Base-by-base conservation (phyloP, 352 stramenopile genomes). In the Globisporangium alternatum region DNA sequence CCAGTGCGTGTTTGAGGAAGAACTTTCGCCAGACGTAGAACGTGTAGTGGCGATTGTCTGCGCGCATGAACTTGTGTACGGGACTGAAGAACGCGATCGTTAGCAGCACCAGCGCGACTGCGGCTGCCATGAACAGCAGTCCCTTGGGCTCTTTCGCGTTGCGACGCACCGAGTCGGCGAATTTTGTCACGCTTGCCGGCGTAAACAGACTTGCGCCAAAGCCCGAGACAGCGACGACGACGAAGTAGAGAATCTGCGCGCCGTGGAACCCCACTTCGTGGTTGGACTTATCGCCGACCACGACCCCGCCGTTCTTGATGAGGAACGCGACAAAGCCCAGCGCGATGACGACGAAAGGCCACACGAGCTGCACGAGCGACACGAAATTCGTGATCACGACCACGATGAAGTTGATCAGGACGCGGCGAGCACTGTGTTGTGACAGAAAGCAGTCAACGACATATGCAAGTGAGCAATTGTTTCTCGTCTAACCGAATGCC, bases 21-120 rank as follows among this genome's bases (percentile, higher is more conserved):
- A 97, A 88, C 64, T 91, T 92, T 17, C 82, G 71, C 91, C 91
- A 98, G 22, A 97, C 43, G 72, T 98, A 97, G 62, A 98, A 98
- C 9, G 86, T 96, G 67, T 96, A 97, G 69, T 98, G 90, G 8
- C 91, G 86, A 62, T 98, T 98, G 74, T 98, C 91, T 37, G 88
- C 84, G 53, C 97, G 74, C 74, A 97, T 80, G 59, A 98, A 98
- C 62, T 89, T 90, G 72, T 98, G 90, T 31, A 93, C 82, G 9
- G 86, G 72, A 43, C 86, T 97, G 60, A 86, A 88, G 51, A 74
- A 67, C 30, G 78, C 72, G 59, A 91, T 85, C n/a, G 76, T 68
- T 7, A 67, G 48, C 15, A 90, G 5, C 30, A 76, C 73, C 2
- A 60, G 41, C 37, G 62, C 31, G 22, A 59, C 35, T 3, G 73